Evolutionary conservation across 495 filamentous ascomycete species (phyloP).

Genomic region (Talaromyces ruber): DNA sequence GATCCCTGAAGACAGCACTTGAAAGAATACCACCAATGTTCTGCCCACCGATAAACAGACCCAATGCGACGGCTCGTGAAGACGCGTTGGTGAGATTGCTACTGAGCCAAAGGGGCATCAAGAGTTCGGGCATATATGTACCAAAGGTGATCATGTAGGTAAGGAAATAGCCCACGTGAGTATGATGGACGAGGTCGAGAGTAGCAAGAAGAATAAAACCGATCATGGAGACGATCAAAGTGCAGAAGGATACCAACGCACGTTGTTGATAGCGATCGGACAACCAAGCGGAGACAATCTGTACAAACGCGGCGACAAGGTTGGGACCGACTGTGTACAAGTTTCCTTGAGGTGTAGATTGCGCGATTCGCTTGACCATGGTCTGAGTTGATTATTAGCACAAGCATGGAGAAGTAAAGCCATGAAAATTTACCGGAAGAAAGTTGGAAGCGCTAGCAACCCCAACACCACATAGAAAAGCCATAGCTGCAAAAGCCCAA

Average conservation of each 20-base stretch:
- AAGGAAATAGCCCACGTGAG: neutral
- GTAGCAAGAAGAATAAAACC: slow-evolving; percentile 3
- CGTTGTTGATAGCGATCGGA: slow-evolving; percentile 5
- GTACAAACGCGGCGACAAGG: slow-evolving; percentile 1
- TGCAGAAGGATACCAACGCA: neutral
- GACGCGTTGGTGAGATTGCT: slow-evolving; percentile 1
- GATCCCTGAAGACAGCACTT: neutral
- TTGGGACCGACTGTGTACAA: slow-evolving; percentile 2
- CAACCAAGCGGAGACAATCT: slow-evolving; percentile 1
- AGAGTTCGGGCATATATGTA: slow-evolving; percentile 2
- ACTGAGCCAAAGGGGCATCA: slow-evolving; percentile 4
- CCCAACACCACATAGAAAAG: neutral
- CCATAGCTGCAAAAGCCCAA: slow-evolving; percentile 2
- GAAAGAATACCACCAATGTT: slow-evolving; percentile 4
- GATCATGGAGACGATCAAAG: neutral
- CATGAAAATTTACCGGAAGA: neutral
- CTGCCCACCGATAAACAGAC: slow-evolving; percentile 1
- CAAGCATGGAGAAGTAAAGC: neutral
- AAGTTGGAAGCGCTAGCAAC: slow-evolving; percentile 3
- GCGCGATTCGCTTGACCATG: slow-evolving; percentile 2
- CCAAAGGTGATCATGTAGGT: slow-evolving; percentile 4
- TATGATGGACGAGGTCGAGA: slow-evolving; percentile 2
- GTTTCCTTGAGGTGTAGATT: neutral
- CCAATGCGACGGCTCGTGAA: slow-evolving; percentile 1
- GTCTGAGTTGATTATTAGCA: neutral